Evolutionary conservation across 345 rosid genomes (phyloP), one percentile per base, ranked within the genome.

Genomic region (Syzygium grande): DNA sequence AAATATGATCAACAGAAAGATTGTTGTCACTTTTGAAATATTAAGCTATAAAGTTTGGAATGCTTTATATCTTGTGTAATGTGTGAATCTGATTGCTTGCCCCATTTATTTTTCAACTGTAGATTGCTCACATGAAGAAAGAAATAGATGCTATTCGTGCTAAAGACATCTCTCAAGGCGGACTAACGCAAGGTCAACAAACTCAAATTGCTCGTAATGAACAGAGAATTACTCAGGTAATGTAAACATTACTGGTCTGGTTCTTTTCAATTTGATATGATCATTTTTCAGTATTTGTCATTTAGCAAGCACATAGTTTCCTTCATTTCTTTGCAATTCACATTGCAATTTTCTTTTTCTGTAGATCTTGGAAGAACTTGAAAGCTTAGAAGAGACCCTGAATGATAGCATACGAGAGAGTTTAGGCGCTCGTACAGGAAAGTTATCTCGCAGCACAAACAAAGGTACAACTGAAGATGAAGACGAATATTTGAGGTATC

Each of bases 151-250:
- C 95, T 80, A 98, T 98, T 73, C 98, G 98, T 88, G 98, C 92
- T 84, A 98, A 98, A 94, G 99, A 98, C 90, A 98, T 98, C 87
- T 84, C 94, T 86, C 99, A 96, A 93, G 99, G 99, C 88, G 99
- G 99, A 86, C 88, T 98, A 90, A 98, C 99, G 8, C 99, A 98
- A 90, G 99, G 99, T 56, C 99, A 98, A 89, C 99, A 98, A 92
- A 98, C 98, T 84, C 99, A 96, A 92, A 98, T 98, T 90, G 98
- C 99, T 89, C 96, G 99, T 84, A 98, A 98, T 92, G 99, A 98
- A 77, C 99, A 95, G 93, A 94, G 99, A 92, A 96, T 91, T 23
- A 89, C 96, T 23, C 93, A 96, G 98, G 99, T 97, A 87, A n/a
- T 29, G 84, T 65, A 63, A 41, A 19, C 43, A 10, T 53, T 41